Base-by-base conservation (phyloP, 202 grass and related monocot genomes). In the Schoenoplectus triqueter region DNA sequence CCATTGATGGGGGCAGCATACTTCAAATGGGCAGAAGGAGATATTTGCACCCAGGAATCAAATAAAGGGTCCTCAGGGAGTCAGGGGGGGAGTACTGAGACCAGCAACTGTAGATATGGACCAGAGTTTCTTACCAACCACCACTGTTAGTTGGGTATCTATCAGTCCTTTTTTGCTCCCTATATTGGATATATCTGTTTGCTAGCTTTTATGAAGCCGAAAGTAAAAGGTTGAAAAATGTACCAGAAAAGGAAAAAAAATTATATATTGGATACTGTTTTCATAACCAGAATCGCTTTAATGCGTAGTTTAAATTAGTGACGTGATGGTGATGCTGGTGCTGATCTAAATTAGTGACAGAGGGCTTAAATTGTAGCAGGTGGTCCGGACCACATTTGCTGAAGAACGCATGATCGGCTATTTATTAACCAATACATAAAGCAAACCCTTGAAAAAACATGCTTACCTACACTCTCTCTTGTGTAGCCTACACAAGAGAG, bases 121-220 rank as follows among this genome's bases (percentile, higher is more conserved):
- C 69, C 69, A 72, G 46, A 48, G 4, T 49, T 71, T 9, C 31
- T 18, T n/a, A 72, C 69, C 69, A 20, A 72, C 45, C 45, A 10
- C 47, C n/a, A 72, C 45, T 72, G 41, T 6, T 72, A 20, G 69
- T 73, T 20, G 69, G n/a, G 15, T 48, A 10, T 73, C 64, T 67
- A 67, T 31, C 46, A 20, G 69, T 73, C 45, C 46, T n/a, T 73
- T 73, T 73, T 73, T 73, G 42, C 8, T 49, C 69, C 69, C 69
- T 44, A 47, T 20, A 9, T 49, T 50, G 19, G 45, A 50, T 19
- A 17, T 73, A 4, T 19, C 44, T 72, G 6, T 48, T 72, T 48
- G 44, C 15, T 48, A 48, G 14, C 44, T 73, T 73, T 17, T 51
- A 6, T 73, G 46, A 51, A 49, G 9, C 69, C 69, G 17, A 73